Evolutionary conservation across 2,329 filamentous ascomycete species (phyloP), one percentile per base, ranked within the genome.

Genomic region (Myotisia sp.): DNA sequence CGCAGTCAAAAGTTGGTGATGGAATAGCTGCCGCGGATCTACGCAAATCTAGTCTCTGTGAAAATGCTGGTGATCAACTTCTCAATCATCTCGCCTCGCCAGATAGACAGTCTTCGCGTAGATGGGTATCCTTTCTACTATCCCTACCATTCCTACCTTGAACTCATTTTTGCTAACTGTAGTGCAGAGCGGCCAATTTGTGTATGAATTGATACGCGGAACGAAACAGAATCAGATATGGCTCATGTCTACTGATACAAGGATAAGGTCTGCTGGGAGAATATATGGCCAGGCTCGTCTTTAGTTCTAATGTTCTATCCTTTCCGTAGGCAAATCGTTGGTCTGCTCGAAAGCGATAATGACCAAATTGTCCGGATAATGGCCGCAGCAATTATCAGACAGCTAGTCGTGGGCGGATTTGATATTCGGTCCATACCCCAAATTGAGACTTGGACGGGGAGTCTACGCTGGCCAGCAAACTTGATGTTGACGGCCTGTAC

Each of bases 101-200:
- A 37, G 26, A 41, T n/a, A 12, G 13, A 6, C 9, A 18, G 4
- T 16, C 30, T 2, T 33, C 37, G 13, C 34, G 42, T 8, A 44
- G 43, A 44, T 39, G 46, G 41, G 48, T 52, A 41, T 30, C 33
- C 22, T 10, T 10, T 3, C n/a, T 3, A 14, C 27, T 17, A n/a
- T n/a, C n/a, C n/a, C n/a, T n/a, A n/a, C n/a, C n/a, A n/a, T n/a
- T n/a, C n/a, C n/a, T n/a, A n/a, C n/a, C n/a, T n/a, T n/a, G n/a
- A n/a, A n/a, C n/a, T n/a, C n/a, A n/a, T n/a, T n/a, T n/a, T n/a
- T n/a, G n/a, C n/a, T n/a, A n/a, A 17, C 47, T 10, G 8, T 10
- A 19, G 24, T 21, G 17, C 17, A 53, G 50, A 41, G 42, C 13
- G 50, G 49, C 1, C 50, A 48, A 27, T 31, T 46, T 10, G 27